A percentile compares a stretch with the other conserved stretches of the same genome.
phyloP scores from a whole-genome alignment of 148 eudicot genomes.

The Spergularia bocconei region DNA sequence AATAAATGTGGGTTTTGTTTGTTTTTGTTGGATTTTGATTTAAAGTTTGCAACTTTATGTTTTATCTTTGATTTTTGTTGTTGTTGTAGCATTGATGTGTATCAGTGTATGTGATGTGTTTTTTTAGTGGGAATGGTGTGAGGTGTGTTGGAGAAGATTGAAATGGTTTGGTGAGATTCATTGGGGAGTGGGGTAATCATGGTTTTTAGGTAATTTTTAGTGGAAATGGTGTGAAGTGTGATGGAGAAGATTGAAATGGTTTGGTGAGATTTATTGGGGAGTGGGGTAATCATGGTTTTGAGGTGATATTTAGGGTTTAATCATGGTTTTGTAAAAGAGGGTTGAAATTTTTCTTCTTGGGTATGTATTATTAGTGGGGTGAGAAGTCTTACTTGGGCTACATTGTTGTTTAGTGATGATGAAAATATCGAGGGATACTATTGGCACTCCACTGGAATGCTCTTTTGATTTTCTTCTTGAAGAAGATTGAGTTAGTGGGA shows the following conservation, averaged over 20 bases:
- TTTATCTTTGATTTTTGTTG: neutral
- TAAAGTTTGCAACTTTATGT: constrained; percentile 2
- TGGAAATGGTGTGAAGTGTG: too few relatives aligned
- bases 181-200: neutral
- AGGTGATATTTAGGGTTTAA: neutral
- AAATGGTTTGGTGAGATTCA: neutral
- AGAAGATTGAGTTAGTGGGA: too few relatives aligned
- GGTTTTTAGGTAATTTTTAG: neutral
- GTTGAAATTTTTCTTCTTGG: neutral
- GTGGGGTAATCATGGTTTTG: neutral
- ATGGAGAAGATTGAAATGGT: too few relatives aligned
- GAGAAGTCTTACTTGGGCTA: neutral
- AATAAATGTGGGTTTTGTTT: neutral
- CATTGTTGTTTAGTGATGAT: constrained; percentile 5
- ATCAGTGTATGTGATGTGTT: too few relatives aligned
- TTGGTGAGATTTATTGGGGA: neutral
- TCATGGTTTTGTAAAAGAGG: neutral
- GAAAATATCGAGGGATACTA: neutral
- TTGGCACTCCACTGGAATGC: too few relatives aligned
- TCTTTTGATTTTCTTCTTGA: too few relatives aligned
- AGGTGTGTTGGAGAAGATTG: too few relatives aligned
- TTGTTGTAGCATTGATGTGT: neutral
- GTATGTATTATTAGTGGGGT: neutral
- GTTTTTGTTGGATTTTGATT: neutral
- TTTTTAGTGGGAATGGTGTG: too few relatives aligned